Percentiles rank a stretch among this genome's conserved stretches.
phyloP scores from a whole-genome alignment of 257 asterid species.

The Craterostigma plantagineum region DNA sequence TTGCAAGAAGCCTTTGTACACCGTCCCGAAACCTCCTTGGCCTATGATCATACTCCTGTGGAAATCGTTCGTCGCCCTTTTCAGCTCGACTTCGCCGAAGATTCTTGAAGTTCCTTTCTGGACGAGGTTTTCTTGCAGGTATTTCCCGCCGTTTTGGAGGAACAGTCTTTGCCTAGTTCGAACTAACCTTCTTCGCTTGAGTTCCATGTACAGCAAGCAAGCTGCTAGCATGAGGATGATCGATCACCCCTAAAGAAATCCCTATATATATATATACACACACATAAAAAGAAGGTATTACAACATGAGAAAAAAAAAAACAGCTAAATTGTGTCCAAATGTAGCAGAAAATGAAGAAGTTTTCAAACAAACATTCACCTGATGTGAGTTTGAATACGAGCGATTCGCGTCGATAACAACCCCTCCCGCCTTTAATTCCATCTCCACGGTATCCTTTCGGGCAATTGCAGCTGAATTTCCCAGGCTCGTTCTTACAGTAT shows the following conservation, averaged over 20 bases:
- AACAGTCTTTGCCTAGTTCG: slow-evolving; percentile 1
- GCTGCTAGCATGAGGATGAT: slow-evolving; percentile 6
- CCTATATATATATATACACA: slow-evolving; percentile 10
- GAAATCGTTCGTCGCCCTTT: slow-evolving; percentile 11
- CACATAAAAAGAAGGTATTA: too few species aligned
- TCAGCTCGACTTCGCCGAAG: slow-evolving; percentile 11
- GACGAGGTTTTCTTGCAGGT: slow-evolving; percentile 14
- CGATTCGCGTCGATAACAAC: slow-evolving; percentile 10
- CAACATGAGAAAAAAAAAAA: too few species aligned
- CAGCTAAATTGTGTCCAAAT: too few species aligned
- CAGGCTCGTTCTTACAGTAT: slow-evolving; percentile 10
- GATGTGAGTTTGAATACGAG: slow-evolving; percentile 8
- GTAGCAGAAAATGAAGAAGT: too few species aligned
- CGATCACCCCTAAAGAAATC: slow-evolving; percentile 11
- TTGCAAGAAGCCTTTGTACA: slow-evolving; percentile 9
- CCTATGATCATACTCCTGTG: slow-evolving; percentile 14
- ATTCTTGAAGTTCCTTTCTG: slow-evolving; percentile 4
- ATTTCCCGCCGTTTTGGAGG: slow-evolving; percentile 11
- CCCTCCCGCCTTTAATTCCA: slow-evolving; percentile 18
- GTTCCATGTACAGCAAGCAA: slow-evolving; percentile 11
- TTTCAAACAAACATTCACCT: too few species aligned
- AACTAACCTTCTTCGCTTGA: slow-evolving; percentile 11
- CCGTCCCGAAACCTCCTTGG: slow-evolving; percentile 15
- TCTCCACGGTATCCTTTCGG: slow-evolving; percentile 15
- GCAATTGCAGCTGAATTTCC: slow-evolving; percentile 16